A percentile compares a stretch with the other conserved stretches of the same genome.
Conservation (phyloP, 2,329 filamentous ascomycete genomes). For the Fusarium pseudoanthophilum region DNA sequence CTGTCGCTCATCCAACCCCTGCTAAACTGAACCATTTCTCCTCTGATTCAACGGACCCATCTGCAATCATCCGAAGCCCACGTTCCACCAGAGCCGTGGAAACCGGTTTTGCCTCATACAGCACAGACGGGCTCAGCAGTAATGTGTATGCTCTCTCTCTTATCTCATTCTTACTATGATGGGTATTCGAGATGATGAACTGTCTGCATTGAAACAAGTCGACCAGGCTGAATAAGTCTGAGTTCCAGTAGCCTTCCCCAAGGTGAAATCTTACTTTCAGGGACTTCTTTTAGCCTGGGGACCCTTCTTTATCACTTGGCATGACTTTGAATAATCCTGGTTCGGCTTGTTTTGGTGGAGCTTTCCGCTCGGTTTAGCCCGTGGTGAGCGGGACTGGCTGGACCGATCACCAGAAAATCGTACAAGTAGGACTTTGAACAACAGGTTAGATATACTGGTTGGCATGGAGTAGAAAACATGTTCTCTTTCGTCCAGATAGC, state of each 20-base stretch:
- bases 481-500: not conserved
- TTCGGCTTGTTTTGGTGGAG: constrained; percentile 29
- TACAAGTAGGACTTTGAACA: constrained; percentile 3
- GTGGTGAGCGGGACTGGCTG: constrained; percentile 29
- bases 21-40: constrained; percentile 20
- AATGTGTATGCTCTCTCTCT: not conserved
- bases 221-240: not conserved
- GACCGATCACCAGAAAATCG: constrained; percentile 29
- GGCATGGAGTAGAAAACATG: not conserved
- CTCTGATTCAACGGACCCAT: constrained; percentile 30
- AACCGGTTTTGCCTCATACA: constrained; percentile 39
- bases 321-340: constrained; percentile 16
- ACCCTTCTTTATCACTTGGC: constrained; percentile 18
- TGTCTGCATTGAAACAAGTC: not conserved
- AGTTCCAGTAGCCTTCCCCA: not conserved
- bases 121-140: constrained; percentile 9
- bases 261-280: not conserved
- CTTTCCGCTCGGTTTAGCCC: constrained; percentile 41
- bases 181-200: not conserved
- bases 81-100: constrained; percentile 33
- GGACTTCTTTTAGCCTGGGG: not conserved
- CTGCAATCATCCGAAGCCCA: constrained; percentile 37
- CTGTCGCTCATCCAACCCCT: constrained; percentile 7
- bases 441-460: not conserved
- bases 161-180: not conserved